phyloP scores from a whole-genome alignment of 2,329 filamentous ascomycete species.

The Dactylellina parvicollis region DNA sequence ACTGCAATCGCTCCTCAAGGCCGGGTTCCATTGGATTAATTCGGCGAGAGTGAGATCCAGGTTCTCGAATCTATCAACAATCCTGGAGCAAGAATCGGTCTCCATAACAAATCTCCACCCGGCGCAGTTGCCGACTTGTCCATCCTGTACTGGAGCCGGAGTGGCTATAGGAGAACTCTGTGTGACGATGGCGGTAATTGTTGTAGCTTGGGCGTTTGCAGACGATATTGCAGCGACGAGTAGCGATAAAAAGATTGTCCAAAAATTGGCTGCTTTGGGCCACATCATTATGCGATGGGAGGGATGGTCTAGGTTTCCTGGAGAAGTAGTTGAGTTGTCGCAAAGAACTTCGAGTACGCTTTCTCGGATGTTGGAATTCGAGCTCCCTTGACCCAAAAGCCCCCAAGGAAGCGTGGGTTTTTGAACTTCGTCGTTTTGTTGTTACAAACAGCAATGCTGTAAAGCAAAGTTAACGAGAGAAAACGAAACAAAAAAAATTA shows the following conservation, averaged over 20 bases:
- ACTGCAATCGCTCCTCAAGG: conserved; percentile 9
- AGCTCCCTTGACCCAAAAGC: too few species aligned
- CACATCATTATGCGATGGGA: neutral
- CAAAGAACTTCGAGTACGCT: neutral
- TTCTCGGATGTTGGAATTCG: neutral
- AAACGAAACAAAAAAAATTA: neutral
- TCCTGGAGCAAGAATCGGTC: conserved; percentile 24
- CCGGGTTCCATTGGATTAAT: conserved; percentile 38
- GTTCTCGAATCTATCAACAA: conserved; percentile 17
- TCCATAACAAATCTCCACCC: conserved; percentile 23
- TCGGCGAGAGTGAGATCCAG: conserved; percentile 19
- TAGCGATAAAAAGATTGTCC: neutral
- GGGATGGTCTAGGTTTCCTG: too few species aligned
- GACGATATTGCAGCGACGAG: neutral
- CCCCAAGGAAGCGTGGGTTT: too few species aligned
- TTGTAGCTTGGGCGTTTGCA: neutral
- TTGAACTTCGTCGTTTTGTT: too few species aligned
- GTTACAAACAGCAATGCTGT: too few species aligned
- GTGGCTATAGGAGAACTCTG: neutral
- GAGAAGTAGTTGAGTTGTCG: neutral
- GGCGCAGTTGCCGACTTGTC: conserved; percentile 18
- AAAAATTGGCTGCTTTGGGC: neutral
- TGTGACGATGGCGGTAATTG: neutral
- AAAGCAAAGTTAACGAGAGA: neutral
- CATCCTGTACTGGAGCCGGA: conserved; percentile 2